A percentile compares a stretch with the other conserved stretches of the same genome.
phyloP scores from a whole-genome alignment of 306 rosid genomes.

The barrel medic (Medicago truncatula) region MtrunA17r5.0-ANR NC_053042.1:6405001-6405500 shows the following conservation, averaged over 20 bases:
- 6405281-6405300: constrained; percentile 58
- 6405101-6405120: constrained; percentile 67
- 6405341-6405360: background rate
- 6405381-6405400: background rate
- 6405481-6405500: background rate
- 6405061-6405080: constrained; percentile 64
- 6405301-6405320: constrained; percentile 42
- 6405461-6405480: background rate
- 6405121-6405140: constrained; percentile 66
- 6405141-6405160: constrained; percentile 61
- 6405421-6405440: background rate
- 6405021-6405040: constrained; percentile 60
- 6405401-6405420: background rate
- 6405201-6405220: constrained; percentile 61
- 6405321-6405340: constrained; percentile 51
- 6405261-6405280: constrained; percentile 68
- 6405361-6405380: background rate
- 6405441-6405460: background rate
- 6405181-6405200: constrained; percentile 71
- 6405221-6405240: constrained; percentile 40
- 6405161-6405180: constrained; percentile 55
- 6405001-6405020: constrained; percentile 66
- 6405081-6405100: constrained; percentile 62
- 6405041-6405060: constrained; percentile 48
- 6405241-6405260: constrained; percentile 53